Evolutionary conservation across 2,329 filamentous ascomycete species (phyloP), one percentile per base, ranked within the genome.

Genomic region (Ampelomyces quisqualis): DNA sequence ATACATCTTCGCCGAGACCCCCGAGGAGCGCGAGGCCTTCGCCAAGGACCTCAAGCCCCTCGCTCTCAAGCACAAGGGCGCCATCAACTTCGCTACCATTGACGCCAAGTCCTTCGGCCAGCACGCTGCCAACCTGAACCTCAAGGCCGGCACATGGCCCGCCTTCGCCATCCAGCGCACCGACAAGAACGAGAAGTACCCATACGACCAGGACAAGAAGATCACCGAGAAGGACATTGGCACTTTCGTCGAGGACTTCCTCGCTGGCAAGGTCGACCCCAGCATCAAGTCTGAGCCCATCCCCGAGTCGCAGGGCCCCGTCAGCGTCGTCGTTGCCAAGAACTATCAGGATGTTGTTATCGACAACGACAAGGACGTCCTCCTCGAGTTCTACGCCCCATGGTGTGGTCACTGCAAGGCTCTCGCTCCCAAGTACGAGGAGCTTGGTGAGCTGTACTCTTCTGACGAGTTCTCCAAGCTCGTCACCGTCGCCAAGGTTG

Each of bases 201-300:
- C 93, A 65, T 96, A 83, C 69, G 87, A 93, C 73, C 86, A 91
- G 73, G 81, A 84, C 57, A 82, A 85, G 75, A 81, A 88, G 71
- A 81, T 98, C 61, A 86, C 81, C 55, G 74, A 79, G 59, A 80
- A 85, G 69, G 75, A 79, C 53, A 85, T 98, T 64, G 80, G 79
- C 70, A 75, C 82, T 58, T 98, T 97, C 69, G 86, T 96, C 45
- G 80, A 93, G 54, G 82, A 93, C 58, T 96, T 90, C 69, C 75
- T 84, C 45, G 79, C 81, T 48, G 93, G 90, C 74, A 95, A 95
- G 79, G 71, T 97, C 55, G 85, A 94, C 72, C 88, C 93, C 61
- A 95, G 88, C 80, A 86, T 98, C 81, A 98, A 98, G 83, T 96
- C 90, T 52, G 93, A 98, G 80, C 88, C 90, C 43, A 84, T 97